Percentiles rank a stretch among this genome's conserved stretches.
phyloP scores from a whole-genome alignment of 2,329 filamentous ascomycete genomes.

The Tolypocladium nubicola region DNA sequence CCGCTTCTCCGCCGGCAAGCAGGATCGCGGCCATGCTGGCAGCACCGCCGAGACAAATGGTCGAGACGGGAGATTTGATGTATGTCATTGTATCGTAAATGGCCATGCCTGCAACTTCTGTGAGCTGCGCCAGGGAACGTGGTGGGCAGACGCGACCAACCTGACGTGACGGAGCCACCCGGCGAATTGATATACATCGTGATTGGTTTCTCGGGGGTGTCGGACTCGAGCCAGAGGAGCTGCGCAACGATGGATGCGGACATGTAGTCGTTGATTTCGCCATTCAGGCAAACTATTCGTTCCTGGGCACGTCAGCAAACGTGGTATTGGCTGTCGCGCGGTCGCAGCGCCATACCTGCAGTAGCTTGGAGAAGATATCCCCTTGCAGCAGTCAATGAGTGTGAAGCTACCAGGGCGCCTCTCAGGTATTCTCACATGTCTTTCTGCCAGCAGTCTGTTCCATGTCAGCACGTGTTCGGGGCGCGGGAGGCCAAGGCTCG shows the following conservation, averaged over 20 bases:
- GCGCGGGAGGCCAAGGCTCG: neutral
- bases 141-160: constrained; percentile 19
- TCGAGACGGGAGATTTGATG: constrained; percentile 84
- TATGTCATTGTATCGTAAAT: constrained; percentile 99
- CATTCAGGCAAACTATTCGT: constrained; percentile 89
- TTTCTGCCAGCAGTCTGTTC: constrained; percentile 64
- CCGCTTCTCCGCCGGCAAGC: constrained; percentile 73
- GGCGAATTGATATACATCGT: constrained; percentile 98
- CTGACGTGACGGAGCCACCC: constrained; percentile 75
- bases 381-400: constrained; percentile 34
- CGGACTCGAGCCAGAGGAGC: constrained; percentile 94
- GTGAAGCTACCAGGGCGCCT: neutral
- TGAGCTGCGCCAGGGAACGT: neutral
- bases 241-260: constrained; percentile 94
- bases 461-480: constrained; percentile 12
- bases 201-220: constrained; percentile 88
- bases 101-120: constrained; percentile 44
- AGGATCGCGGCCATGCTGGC: constrained; percentile 91
- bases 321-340: neutral
- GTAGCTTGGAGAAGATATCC: constrained; percentile 72
- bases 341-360: constrained; percentile 44
- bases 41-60: constrained; percentile 88
- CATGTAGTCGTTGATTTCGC: constrained; percentile 78
- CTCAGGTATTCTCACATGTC: constrained; percentile 46
- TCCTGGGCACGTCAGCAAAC: constrained; percentile 41